Evolutionary conservation across 73 alveolate genomes (phyloP).

Genomic region (Paraurostyla sp.): DNA sequence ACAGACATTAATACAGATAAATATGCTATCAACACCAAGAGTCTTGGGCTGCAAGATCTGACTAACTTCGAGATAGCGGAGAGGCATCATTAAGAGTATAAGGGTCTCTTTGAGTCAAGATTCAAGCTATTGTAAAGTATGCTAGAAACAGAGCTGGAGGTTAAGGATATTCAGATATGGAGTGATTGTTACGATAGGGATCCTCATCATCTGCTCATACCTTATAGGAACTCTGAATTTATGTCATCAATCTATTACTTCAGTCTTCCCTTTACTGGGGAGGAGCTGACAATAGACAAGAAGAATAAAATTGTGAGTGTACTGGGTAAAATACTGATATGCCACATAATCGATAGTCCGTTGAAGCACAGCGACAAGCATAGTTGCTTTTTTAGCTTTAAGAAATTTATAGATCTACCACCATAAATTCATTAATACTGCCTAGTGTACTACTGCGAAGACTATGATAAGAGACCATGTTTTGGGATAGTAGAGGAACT

Average conservation of each 20-base stretch:
- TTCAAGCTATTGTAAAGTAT: background rate
- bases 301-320: background rate
- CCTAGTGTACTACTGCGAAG: background rate
- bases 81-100: slow-evolving; percentile 18
- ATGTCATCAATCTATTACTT: slow-evolving; percentile 20
- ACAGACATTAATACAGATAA: background rate
- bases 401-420: background rate
- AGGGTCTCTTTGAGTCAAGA: slow-evolving; percentile 25
- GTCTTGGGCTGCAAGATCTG: background rate
- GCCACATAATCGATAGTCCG: background rate
- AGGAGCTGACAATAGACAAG: background rate
- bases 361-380: background rate
- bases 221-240: background rate
- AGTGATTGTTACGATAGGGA: slow-evolving; percentile 11
- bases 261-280: slow-evolving; percentile 2
- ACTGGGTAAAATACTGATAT: background rate
- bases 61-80: background rate
- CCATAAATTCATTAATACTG: slow-evolving; percentile 23
- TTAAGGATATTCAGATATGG: background rate
- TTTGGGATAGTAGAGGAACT: background rate
- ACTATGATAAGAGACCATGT: background rate
- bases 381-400: background rate
- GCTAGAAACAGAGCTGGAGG: background rate
- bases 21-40: background rate
- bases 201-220: background rate